Evolutionary conservation across 106 monocot genomes (phyloP), one percentile per base, ranked within the genome.

Genomic region (Allium sativum): DNA sequence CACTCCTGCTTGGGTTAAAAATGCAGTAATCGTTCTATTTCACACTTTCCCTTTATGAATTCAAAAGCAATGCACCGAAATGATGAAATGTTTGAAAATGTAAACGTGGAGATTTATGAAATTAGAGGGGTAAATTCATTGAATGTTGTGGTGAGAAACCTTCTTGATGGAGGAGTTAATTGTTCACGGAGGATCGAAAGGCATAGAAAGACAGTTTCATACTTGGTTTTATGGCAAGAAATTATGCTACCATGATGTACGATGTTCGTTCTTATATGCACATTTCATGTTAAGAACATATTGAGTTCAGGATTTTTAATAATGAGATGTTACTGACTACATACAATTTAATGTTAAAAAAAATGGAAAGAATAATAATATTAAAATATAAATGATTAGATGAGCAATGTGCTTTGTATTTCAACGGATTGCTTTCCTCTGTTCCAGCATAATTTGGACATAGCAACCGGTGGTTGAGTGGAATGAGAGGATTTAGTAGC

Each of bases 141-240:
- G 71, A 98, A 98, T 68, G 78, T 99, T 66, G 82, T 98, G 31
- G 85, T 81, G 45, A 77, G 81, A 40, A 88, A 92, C 61, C 61
- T 88, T 67, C 82, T 99, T 8, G 92, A 99, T 73, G 98, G 98
- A 21, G 98, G 98, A 13, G 88, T 99, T 59, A 92, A 99, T 62
- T 85, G 92, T 75, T 92, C 98, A 12, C 71, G 88, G 56, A 84
- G 98, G 65, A 99, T 92, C 10, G 98, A 99, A 50, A 72, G 92
- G 18, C 98, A 99, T 53, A 92, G 98, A 56, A 99, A 99, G 73
- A 88, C 88, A 12, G 8, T 92, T 9, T 99, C 98, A 9, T 92
- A 92, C 83, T 74, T 99, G 40, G 85, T 98, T 45, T 72, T 99
- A 58, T 64, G 72, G 53, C 88, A 99, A 55, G 68, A 92, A 68